Percentiles rank a stretch among this genome's conserved stretches.
phyloP scores from a whole-genome alignment of 805 yeast genomes.

The Wickerhamiella lipophila region DNA sequence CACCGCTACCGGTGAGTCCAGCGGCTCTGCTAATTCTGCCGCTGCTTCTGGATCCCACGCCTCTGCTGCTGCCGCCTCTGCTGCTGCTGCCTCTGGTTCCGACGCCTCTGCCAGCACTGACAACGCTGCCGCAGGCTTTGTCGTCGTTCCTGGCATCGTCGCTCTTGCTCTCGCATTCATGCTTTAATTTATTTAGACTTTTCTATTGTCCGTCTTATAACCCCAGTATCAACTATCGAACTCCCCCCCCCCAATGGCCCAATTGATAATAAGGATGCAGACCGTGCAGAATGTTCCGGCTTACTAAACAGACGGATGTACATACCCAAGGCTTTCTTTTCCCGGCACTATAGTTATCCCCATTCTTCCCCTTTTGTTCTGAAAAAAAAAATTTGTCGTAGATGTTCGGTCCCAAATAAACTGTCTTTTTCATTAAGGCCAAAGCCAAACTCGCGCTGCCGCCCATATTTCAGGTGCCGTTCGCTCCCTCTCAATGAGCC shows the following conservation, averaged over 20 bases:
- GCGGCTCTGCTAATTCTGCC: not conserved
- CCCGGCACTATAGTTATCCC: no score
- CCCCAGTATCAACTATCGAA: no score
- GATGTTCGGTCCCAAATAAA: no score
- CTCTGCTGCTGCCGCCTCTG: not conserved
- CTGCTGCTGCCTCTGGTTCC: not conserved
- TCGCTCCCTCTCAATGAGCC: no score
- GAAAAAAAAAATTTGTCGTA: no score
- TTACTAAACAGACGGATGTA: not conserved
- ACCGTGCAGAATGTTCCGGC: constrained; percentile 1
- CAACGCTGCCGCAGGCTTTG: not conserved
- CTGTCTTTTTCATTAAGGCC: no score
- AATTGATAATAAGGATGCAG: no score
- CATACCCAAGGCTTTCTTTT: not conserved
- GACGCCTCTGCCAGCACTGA: not conserved
- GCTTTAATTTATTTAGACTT: constrained; percentile 10
- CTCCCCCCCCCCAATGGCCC: no score
- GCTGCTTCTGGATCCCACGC: not conserved
- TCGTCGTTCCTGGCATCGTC: not conserved
- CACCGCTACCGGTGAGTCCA: not conserved
- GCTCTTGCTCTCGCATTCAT: not conserved
- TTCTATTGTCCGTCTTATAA: not conserved
- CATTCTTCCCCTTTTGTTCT: no score
- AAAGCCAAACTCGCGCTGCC: no score
- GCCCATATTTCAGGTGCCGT: no score